These are phyloP conservation scores for Nicotiana tabacum DNA, from an alignment of 257 asterid genomes.

Conservation along the genomic window DNA sequence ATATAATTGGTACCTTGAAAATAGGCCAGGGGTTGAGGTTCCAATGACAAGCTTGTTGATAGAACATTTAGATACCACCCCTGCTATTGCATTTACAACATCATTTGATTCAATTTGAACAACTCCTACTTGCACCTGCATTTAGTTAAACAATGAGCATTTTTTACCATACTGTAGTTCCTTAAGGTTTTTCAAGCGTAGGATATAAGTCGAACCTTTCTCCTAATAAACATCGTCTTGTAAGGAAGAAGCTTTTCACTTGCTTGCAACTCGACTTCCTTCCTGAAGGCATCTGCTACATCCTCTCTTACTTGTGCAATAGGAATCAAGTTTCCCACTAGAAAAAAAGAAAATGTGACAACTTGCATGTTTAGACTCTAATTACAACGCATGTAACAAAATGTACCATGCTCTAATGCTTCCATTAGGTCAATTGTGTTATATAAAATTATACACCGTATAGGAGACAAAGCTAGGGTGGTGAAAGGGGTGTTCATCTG, in stretches of 20 bases:
- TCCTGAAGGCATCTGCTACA: slow-evolving; percentile 57
- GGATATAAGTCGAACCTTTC: slow-evolving; percentile 35
- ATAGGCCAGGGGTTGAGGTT: slow-evolving; percentile 55
- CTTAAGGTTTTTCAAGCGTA: neutral
- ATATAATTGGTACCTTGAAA: slow-evolving; percentile 46
- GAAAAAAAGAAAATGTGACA: neutral
- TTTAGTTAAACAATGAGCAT: neutral
- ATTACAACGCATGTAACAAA: neutral
- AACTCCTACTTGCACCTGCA: slow-evolving; percentile 74
- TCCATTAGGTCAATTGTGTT: neutral
- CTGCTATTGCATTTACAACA: slow-evolving; percentile 46
- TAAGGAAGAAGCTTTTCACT: slow-evolving; percentile 66
- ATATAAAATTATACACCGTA: neutral
- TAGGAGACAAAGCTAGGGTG: too few relatives aligned
- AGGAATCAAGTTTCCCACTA: slow-evolving; percentile 82
- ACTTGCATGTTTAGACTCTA: neutral
- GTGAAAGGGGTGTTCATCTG: too few relatives aligned
- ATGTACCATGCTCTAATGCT: neutral
- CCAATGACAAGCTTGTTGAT: slow-evolving; percentile 70
- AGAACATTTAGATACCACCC: slow-evolving; percentile 31
- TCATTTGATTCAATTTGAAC: slow-evolving; percentile 77
- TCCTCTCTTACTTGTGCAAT: slow-evolving; percentile 76
- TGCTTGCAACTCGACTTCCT: slow-evolving; percentile 66
- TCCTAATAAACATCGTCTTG: slow-evolving; percentile 51
- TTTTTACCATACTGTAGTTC: neutral